Evolutionary conservation across 495 filamentous ascomycete genomes (phyloP).

Genomic region (Aspergillus conjunctus): DNA sequence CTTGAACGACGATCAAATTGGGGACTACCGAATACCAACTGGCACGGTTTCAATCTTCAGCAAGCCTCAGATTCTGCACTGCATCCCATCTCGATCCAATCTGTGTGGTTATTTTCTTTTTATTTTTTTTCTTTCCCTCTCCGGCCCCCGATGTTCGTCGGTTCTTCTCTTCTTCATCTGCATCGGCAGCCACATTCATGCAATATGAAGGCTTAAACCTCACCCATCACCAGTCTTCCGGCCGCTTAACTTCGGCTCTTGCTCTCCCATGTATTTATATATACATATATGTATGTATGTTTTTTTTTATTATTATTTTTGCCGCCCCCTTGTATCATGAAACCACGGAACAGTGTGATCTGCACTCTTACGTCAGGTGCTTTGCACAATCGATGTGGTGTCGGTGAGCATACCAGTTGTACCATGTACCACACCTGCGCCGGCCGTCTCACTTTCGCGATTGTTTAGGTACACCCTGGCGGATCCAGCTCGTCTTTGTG

Average conservation of each 20-base stretch:
- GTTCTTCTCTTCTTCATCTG: not conserved
- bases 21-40: not conserved
- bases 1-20: not conserved
- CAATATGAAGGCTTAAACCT: slow-evolving; percentile 3
- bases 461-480: not conserved
- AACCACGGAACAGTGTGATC: not conserved
- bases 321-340: not conserved
- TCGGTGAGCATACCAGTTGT: slow-evolving; percentile 10
- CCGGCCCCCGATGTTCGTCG: not conserved
- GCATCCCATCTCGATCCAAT: not conserved
- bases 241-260: not conserved
- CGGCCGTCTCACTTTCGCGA: not conserved
- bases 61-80: not conserved
- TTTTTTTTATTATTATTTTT: not conserved
- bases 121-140: slow-evolving; percentile 1
- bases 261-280: not conserved
- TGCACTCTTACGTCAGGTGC: slow-evolving; percentile 2
- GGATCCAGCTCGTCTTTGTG: not conserved
- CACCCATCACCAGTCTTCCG: not conserved
- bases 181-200: slow-evolving; percentile 4
- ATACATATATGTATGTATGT: too few relatives aligned
- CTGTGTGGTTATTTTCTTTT: not conserved
- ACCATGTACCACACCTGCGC: not conserved
- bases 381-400: not conserved
- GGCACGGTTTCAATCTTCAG: not conserved